Evolutionary conservation across 2,329 filamentous ascomycete genomes (phyloP).

Genomic region (Tolypocladium pustulatum): DNA sequence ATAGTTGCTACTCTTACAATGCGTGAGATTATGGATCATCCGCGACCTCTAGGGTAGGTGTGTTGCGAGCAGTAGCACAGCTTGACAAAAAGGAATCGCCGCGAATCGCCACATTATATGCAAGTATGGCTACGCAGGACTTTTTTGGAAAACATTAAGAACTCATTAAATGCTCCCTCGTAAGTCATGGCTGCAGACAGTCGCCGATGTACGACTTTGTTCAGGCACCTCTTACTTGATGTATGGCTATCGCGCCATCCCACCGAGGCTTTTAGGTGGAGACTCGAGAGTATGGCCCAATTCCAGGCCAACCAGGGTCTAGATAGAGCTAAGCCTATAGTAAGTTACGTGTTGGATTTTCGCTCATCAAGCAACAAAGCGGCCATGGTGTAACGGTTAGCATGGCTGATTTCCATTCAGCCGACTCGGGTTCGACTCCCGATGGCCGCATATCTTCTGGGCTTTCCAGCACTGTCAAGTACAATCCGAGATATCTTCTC

Average conservation of each 20-base stretch:
- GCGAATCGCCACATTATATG: not conserved
- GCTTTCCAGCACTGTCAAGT: too few relatives aligned
- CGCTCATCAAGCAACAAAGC: not conserved
- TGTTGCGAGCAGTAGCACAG: not conserved
- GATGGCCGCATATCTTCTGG: constrained; percentile 11
- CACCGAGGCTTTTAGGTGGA: too few relatives aligned
- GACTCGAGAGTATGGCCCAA: too few relatives aligned
- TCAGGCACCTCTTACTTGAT: too few relatives aligned
- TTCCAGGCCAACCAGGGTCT: too few relatives aligned
- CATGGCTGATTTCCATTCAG: constrained; percentile 12
- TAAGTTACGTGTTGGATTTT: not conserved
- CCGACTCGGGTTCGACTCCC: constrained; percentile 11
- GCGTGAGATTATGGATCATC: not conserved
- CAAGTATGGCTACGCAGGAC: too few relatives aligned
- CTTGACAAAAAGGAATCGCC: not conserved
- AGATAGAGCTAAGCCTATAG: not conserved
- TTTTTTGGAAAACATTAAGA: too few relatives aligned
- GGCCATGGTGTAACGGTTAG: constrained; percentile 11
- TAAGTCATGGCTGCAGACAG: too few relatives aligned
- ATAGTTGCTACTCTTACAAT: not conserved
- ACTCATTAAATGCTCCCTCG: too few relatives aligned
- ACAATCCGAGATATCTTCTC: too few relatives aligned
- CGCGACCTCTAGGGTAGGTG: not conserved
- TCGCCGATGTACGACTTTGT: too few relatives aligned
- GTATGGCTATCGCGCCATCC: too few relatives aligned